Evolutionary conservation across 345 rosid genomes (phyloP).

Genomic region (Orychophragmus violaceus): DNA sequence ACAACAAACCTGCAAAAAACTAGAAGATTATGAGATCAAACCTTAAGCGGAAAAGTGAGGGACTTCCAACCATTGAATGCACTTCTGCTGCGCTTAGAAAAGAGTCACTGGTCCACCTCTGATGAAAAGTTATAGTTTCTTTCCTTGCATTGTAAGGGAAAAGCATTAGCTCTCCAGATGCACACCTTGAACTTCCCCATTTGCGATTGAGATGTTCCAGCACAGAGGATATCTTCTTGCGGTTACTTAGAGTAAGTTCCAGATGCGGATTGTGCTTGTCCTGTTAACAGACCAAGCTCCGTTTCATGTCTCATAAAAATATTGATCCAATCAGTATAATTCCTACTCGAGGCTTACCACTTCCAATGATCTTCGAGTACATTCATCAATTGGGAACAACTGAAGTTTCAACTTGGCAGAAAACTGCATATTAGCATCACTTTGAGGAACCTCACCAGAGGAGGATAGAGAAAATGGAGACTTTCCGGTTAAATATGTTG

Average conservation of each 20-base stretch:
- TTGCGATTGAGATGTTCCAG: slow-evolving; percentile 90
- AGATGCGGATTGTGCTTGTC: slow-evolving; percentile 91
- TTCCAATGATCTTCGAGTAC: slow-evolving; percentile 80
- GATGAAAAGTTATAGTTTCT: slow-evolving; percentile 52
- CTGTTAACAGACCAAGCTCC: slow-evolving; percentile 43
- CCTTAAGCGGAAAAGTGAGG: slow-evolving; percentile 88
- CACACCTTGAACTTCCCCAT: slow-evolving; percentile 88
- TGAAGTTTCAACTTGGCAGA: slow-evolving; percentile 85
- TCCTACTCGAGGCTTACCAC: slow-evolving; percentile 46
- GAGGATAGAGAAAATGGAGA: slow-evolving; percentile 36
- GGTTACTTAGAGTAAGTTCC: slow-evolving; percentile 91
- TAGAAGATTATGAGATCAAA: slow-evolving; percentile 31
- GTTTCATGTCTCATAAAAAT: slow-evolving; percentile 4
- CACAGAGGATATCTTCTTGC: slow-evolving; percentile 94
- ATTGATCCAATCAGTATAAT: not conserved
- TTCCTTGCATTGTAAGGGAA: slow-evolving; percentile 65
- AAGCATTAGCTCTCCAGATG: slow-evolving; percentile 74
- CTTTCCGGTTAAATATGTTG: slow-evolving; percentile 47
- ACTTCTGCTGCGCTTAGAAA: slow-evolving; percentile 69
- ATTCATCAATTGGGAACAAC: slow-evolving; percentile 90
- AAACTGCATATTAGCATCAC: slow-evolving; percentile 42
- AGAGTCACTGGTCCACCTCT: slow-evolving; percentile 82
- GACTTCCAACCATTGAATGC: slow-evolving; percentile 60
- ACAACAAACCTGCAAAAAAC: slow-evolving; percentile 1
- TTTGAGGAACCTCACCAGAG: slow-evolving; percentile 43